Evolutionary conservation across 2,329 filamentous ascomycete genomes (phyloP), one percentile per base, ranked within the genome.

Genomic region (Cyclaneusma minus): DNA sequence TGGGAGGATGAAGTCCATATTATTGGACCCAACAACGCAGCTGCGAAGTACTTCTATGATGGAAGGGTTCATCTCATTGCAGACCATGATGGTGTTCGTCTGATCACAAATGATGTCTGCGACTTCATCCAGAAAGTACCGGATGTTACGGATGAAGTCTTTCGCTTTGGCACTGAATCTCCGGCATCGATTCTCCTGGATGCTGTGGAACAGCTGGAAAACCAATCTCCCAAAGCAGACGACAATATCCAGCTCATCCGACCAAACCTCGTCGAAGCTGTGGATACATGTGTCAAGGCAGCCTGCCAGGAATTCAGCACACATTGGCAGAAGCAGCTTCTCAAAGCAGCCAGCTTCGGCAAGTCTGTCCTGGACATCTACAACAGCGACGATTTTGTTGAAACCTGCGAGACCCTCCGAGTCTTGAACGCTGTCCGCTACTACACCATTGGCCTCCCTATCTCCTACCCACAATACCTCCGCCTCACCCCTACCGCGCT

Each of bases 1-100:
- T 98, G 89, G 89, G 89, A 95, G 45, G 89, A 98, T 45, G 89
- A 98, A 50, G 76, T 98, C 4, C 89, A 94, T 45, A 64, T 98
- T 15, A 78, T 98, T 33, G 89, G 87, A 1, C 83, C 84, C 0
- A 78, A 75, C 19, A 82, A 82, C 22, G 68, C 78, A 7, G 73
- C 78, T 4, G 71, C 57, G 21, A 74, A 70, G 34, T 89, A 84
- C 49, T 87, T 84, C 40, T 95, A 95, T 49, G 84, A 95, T 44
- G 81, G 77, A 6, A 75, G 82, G 35, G 78, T 98, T 8, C 89
- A 95, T 49, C 64, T 95, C 3, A 61, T 94, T 21, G 77, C 24
- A 68, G 70, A 76, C 36, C 56, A 68, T 34, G 89, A 98, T 45
- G 89, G 89, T n/a, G 75, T 93, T 13, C 70, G 85, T 10, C 56